A percentile compares a stretch with the other conserved stretches of the same genome.
These are phyloP conservation scores for Apiotrichum brassicae DNA, from an alignment of 1,284 basidiomycete species.

Conservation along the genomic window DNA sequence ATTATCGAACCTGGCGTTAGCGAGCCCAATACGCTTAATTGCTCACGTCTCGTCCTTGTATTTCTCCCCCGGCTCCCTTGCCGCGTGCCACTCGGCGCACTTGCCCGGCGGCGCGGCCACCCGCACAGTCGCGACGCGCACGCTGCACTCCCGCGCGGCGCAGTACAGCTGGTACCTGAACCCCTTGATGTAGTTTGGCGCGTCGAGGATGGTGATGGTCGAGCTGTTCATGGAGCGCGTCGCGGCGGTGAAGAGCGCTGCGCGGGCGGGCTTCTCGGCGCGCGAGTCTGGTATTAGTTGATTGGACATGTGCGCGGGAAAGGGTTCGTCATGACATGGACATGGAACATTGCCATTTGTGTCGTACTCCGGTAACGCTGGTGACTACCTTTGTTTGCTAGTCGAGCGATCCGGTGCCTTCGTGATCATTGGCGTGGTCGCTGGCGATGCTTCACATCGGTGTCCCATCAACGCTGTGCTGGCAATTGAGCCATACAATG, in stretches of 20 bases:
- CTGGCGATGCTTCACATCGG: no score
- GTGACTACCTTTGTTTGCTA: no score
- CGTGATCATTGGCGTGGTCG: no score
- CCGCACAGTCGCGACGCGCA: conserved; percentile 79
- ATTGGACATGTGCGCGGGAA: no score
- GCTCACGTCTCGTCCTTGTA: conserved; percentile 72
- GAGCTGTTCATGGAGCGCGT: conserved; percentile 66
- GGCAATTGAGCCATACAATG: no score
- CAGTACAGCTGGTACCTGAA: conserved; percentile 98
- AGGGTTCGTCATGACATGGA: no score
- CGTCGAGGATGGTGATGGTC: conserved; percentile 81
- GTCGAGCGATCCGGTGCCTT: no score
- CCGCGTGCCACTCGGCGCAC: conserved; percentile 69
- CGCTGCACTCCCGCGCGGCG: conserved; percentile 78
- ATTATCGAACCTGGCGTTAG: conserved; percentile 67
- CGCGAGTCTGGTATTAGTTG: conserved; percentile 68
- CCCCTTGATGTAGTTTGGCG: conserved; percentile 92
- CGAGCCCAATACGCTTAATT: background rate
- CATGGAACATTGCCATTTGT: no score
- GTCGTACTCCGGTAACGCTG: no score
- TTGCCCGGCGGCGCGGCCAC: conserved; percentile 71
- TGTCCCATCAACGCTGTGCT: no score
- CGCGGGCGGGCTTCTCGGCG: conserved; percentile 83
- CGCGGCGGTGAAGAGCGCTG: conserved; percentile 75
- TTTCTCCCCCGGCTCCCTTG: conserved; percentile 33